A percentile compares a stretch with the other conserved stretches of the same genome.
Evolutionary conservation across 1,139 yeast genomes (phyloP).

Genomic region (Saccharomyces hybrid): DNA sequence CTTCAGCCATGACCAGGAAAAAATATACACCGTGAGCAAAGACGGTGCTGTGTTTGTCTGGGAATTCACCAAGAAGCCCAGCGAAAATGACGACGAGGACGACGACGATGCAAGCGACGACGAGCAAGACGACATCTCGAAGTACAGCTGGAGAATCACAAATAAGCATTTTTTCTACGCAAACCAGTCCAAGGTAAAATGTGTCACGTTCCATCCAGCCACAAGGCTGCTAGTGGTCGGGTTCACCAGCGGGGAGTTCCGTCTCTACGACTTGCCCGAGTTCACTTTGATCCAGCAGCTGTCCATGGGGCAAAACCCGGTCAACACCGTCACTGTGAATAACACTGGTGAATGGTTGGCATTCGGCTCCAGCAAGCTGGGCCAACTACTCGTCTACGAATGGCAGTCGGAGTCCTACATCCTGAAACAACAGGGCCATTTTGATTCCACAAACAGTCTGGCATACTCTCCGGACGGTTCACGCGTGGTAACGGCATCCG

Average conservation of each 20-base stretch:
- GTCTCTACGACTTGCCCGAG: constrained; percentile 76
- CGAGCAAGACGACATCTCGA: constrained; percentile 34
- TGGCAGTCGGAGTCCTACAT: constrained; percentile 98
- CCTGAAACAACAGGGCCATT: constrained; percentile 94
- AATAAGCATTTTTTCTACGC: constrained; percentile 68
- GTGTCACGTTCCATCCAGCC: constrained; percentile 74
- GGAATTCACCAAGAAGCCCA: constrained; percentile 63
- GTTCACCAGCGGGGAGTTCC: constrained; percentile 80
- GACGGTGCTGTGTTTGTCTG: constrained; percentile 93
- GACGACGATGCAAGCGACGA: constrained; percentile 34
- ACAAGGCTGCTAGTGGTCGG: constrained; percentile 81
- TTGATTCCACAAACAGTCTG: constrained; percentile 76
- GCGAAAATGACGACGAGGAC: constrained; percentile 26
- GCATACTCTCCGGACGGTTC: constrained; percentile 95
- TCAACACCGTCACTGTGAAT: constrained; percentile 74
- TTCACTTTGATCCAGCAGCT: constrained; percentile 76
- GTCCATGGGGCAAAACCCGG: constrained; percentile 87
- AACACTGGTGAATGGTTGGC: constrained; percentile 94
- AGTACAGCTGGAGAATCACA: constrained; percentile 73
- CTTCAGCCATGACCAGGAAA: constrained; percentile 77
- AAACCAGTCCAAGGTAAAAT: constrained; percentile 59
- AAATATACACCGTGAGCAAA: constrained; percentile 81
- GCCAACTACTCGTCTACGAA: constrained; percentile 94
- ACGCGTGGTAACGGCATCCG: constrained; percentile 85
- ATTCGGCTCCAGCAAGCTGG: constrained; percentile 81